phyloP scores from a whole-genome alignment of 768 basidiomycete species.

The Suillus lakei region DNA sequence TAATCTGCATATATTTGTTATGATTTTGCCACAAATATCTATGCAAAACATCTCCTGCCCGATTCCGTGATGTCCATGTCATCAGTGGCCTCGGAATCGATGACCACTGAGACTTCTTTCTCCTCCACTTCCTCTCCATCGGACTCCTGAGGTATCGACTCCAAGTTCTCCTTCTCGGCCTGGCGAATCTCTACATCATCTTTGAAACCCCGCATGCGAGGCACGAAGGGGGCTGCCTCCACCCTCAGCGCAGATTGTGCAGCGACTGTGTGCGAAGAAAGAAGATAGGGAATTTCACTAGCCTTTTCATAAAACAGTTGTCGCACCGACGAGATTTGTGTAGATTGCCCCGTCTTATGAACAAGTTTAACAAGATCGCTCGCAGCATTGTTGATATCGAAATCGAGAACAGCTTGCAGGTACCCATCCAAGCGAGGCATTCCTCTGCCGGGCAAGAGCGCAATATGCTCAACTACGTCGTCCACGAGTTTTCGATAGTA shows the following conservation, averaged over 20 bases:
- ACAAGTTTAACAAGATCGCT: constrained; percentile 30
- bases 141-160: neutral
- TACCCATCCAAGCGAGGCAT: constrained; percentile 9
- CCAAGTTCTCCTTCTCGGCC: neutral
- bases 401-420: constrained; percentile 16
- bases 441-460: neutral
- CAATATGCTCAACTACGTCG: neutral
- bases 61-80: constrained; percentile 4
- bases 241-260: constrained; percentile 20
- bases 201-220: constrained; percentile 3
- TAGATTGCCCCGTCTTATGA: constrained; percentile 15
- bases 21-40: too few relatives aligned
- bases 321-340: constrained; percentile 16
- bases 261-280: constrained; percentile 22
- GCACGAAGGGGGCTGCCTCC: constrained; percentile 24
- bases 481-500: constrained; percentile 1
- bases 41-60: too few relatives aligned
- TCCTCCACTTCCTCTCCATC: constrained; percentile 2
- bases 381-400: constrained; percentile 15
- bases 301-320: constrained; percentile 33
- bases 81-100: neutral
- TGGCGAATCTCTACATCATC: neutral
- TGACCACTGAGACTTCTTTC: constrained; percentile 4
- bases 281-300: constrained; percentile 35
- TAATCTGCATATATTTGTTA: too few relatives aligned